These are phyloP conservation scores for Neurospora sp. DNA, from an alignment of 495 filamentous ascomycete genomes.

Conservation along the genomic window DNA sequence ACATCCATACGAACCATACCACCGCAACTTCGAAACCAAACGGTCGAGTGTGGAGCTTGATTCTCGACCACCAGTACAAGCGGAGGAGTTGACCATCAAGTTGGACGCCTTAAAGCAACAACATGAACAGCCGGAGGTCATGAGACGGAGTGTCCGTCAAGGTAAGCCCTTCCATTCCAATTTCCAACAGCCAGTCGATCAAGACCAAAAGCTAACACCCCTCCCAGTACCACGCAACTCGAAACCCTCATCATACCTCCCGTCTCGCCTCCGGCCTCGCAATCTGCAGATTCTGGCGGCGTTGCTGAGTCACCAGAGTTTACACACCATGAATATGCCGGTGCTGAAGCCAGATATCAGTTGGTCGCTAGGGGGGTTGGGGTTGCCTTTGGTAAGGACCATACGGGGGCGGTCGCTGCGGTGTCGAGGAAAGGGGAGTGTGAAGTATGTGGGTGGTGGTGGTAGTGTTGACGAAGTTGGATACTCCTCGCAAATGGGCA, in stretches of 20 bases:
- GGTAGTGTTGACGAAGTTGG: too few relatives aligned
- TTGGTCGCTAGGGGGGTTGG: background rate
- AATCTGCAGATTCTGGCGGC: background rate
- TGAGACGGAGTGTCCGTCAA: background rate
- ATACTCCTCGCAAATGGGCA: too few relatives aligned
- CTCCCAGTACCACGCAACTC: too few relatives aligned
- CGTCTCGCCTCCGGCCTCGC: background rate
- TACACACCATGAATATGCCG: background rate
- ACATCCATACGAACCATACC: background rate
- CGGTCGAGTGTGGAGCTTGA: background rate
- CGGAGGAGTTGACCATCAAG: background rate
- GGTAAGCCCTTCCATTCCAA: too few relatives aligned
- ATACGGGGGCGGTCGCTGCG: background rate
- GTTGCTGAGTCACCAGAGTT: background rate
- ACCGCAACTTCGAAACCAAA: accelerated
- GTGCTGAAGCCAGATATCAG: background rate
- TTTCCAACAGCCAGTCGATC: too few relatives aligned
- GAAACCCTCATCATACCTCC: background rate
- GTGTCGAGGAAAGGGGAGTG: background rate
- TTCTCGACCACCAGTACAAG: background rate
- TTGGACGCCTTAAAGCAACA: background rate
- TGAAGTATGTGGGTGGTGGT: too few relatives aligned
- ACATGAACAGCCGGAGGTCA: background rate
- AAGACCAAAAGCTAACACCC: too few relatives aligned
- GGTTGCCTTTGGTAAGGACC: background rate